Evolutionary conservation across 345 rosid species (phyloP), one percentile per base, ranked within the genome.

Genomic region (Kandelia obovata): DNA sequence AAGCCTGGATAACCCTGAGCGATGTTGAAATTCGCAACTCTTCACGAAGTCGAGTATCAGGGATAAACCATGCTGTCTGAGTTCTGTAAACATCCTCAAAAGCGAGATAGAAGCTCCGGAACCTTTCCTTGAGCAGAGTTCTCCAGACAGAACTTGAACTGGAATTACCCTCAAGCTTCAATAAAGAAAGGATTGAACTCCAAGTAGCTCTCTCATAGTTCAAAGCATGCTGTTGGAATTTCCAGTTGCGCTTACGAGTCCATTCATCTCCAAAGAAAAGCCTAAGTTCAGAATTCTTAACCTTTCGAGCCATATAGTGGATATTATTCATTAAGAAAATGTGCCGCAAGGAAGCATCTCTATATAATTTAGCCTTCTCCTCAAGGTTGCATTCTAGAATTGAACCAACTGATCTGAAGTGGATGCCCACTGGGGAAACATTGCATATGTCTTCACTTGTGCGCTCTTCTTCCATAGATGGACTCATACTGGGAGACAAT

Each of bases 1-100:
- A 94, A 0, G 98, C 98, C 68, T 86, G 98, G 67, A 89, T 81
- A 62, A 91, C 91, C 80, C 80, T 84, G 65, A 77, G 74, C 1
- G 97, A 88, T 0, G 84, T 89, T 39, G 90, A 88, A 35, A 89
- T 91, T 32, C 85, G 81, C 51, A 93, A 71, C 69, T 93, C 96
- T 66, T 89, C 94, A 58, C 97, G 84, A 11, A 93, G 88, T 67
- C 87, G 77, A 75, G 21, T 70, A 49, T 89, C 87, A 1, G 94
- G 78, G 58, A 93, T 83, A 11, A 79, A 5, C 98, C 98, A 91
- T 21, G 86, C 83, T 0, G 96, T 88, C 75, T 93, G 98, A 0
- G 88, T 81, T 71, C 79, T 82, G 88, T 93, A 91, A 23, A 88
- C 88, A 62, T 93, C 96, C 73, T 91, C 97, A n/a, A 93, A 91